Percentiles rank a stretch among this genome's conserved stretches.
These are phyloP conservation scores for Tetracentron sinense DNA, from an alignment of 164 flowering plant genomes.

Conservation along the genomic window DNA sequence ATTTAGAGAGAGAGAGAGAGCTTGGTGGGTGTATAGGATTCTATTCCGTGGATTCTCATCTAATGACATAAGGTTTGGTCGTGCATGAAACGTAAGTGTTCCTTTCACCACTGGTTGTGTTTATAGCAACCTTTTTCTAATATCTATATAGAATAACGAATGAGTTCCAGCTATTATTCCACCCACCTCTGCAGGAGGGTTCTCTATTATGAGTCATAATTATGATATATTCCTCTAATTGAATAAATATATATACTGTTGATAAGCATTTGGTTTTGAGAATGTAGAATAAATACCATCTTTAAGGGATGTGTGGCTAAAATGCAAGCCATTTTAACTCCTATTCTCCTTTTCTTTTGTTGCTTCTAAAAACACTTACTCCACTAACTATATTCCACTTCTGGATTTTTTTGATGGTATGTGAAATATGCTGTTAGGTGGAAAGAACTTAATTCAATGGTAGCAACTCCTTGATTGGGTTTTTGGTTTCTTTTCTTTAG, in stretches of 20 bases:
- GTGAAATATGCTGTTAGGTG: conserved; percentile 11
- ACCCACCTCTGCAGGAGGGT: conserved; percentile 21
- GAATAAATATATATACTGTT: neutral
- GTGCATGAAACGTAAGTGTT: conserved; percentile 23
- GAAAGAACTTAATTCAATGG: conserved; percentile 3
- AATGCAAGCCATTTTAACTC: neutral
- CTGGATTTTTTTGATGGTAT: neutral
- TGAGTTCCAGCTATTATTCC: conserved; percentile 45
- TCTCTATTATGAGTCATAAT: conserved; percentile 9
- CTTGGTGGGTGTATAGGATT: conserved; percentile 31
- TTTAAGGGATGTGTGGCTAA: neutral
- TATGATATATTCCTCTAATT: conserved; percentile 11
- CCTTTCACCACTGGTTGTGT: conserved; percentile 19
- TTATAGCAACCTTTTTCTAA: conserved; percentile 10
- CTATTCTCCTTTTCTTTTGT: neutral
- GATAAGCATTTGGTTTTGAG: conserved; percentile 7
- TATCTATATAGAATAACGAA: conserved; percentile 29
- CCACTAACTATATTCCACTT: conserved; percentile 20
- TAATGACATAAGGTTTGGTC: conserved; percentile 2
- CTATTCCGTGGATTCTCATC: conserved; percentile 29
- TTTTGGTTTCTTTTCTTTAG: neutral
- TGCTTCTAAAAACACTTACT: neutral
- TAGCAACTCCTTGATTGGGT: neutral
- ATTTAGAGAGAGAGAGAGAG: too few relatives aligned
- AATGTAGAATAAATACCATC: conserved; percentile 21